Evolutionary conservation across 805 yeast species (phyloP), one percentile per base, ranked within the genome.

Genomic region (Saccharomyces jurei): DNA sequence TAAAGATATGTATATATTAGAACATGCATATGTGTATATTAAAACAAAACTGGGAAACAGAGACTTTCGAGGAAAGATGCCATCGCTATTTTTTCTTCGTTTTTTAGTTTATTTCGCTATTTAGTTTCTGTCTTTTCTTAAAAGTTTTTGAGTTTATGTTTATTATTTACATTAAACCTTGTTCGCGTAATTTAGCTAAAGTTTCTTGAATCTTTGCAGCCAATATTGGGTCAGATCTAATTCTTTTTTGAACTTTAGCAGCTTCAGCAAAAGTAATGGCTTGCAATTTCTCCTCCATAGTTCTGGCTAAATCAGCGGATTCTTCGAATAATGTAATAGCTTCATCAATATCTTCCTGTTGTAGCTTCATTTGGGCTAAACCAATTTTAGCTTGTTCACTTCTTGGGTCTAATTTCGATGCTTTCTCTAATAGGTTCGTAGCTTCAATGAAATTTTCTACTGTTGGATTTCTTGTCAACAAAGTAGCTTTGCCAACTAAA

Each of bases 251-350:
- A 75, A 90, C 82, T 71, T 87, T 87, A 50, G 96, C 83, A 59
- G 97, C 97, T 74, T 89, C 97, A 56, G 92, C 91, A 64, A 88
- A 87, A 21, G 94, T 85, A 58, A 89, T 84, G 54, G 96, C 94
- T 75, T 89, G 97, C 53, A 87, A 77, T 75, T 89, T 87, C 75
- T 92, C 98, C 56, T 86, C 89, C 51, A 81, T 77, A 51, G 87
- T 80, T 80, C 98, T 86, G 25, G 96, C 86, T 62, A 91, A 79
- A 54, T 79, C 79, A 53, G 94, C 84, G 56, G 92, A 86, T 66
- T 84, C 87, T 74, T 88, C 94, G 69, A 92, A 91, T 67, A 86
- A 79, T 58, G 74, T 74, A 60, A 89, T 81, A 32, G 98, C 97
- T 60, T 86, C 91, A 57, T 85, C 86, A 51, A 87, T 81, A 68